phyloP scores from a whole-genome alignment of 164 flowering plant genomes.

The Piper longum region DNA sequence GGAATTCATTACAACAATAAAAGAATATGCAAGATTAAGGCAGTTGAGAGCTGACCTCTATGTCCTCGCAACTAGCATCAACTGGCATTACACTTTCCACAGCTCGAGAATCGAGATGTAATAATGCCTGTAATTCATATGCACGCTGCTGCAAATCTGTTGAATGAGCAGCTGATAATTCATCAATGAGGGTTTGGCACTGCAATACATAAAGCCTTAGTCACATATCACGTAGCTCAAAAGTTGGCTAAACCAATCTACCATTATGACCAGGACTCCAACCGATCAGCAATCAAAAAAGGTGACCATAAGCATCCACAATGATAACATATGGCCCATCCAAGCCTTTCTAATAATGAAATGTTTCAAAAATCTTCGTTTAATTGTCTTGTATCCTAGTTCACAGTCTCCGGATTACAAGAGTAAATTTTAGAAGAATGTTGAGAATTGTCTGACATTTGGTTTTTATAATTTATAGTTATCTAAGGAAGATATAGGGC shows the following conservation, averaged over 20 bases:
- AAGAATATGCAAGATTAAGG: not conserved
- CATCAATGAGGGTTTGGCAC: constrained; percentile 94
- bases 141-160: constrained; percentile 99
- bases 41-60: constrained; percentile 47
- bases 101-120: constrained; percentile 52
- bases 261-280: not conserved
- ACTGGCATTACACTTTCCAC: constrained; percentile 62
- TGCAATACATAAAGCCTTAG: constrained; percentile 19
- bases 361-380: no score
- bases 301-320: not conserved
- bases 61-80: constrained; percentile 92
- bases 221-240: not conserved
- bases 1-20: no score
- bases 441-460: no score
- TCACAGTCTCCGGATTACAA: no score
- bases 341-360: no score
- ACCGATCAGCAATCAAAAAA: not conserved
- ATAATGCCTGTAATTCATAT: constrained; percentile 78
- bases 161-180: constrained; percentile 80
- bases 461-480: no score
- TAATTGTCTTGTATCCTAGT: no score
- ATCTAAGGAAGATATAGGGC: no score
- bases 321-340: no score
- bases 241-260: not conserved
- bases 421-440: no score